Conservation (phyloP, 1,139 yeast genomes). For the Geotrichum cucujoidarum region DNA sequence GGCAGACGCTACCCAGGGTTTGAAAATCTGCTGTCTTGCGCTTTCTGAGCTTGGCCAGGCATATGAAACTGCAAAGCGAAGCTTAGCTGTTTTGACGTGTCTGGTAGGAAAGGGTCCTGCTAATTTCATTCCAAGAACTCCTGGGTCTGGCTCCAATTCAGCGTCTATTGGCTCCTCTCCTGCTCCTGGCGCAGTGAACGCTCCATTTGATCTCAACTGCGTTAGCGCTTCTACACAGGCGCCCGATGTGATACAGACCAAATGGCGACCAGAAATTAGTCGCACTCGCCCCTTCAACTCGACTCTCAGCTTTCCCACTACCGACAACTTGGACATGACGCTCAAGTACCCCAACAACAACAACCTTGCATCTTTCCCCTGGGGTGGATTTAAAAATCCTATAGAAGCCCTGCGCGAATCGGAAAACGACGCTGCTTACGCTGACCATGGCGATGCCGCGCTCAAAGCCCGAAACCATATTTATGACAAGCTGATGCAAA, state of each 20-base stretch:
- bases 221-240: too few species aligned
- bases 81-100: conserved; percentile 8
- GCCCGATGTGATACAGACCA: too few species aligned
- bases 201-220: too few species aligned
- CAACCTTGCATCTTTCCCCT: background rate
- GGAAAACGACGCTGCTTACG: background rate
- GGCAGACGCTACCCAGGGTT: conserved; percentile 15
- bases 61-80: conserved; percentile 17
- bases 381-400: background rate
- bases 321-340: background rate
- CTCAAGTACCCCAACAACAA: background rate
- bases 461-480: background rate
- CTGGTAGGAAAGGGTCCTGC: conserved; percentile 2
- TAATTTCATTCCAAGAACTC: too few species aligned
- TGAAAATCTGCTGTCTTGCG: conserved; percentile 19
- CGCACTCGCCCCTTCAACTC: conserved; percentile 8
- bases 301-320: background rate
- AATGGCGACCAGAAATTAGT: conserved; percentile 12
- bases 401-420: background rate
- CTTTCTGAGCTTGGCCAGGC: conserved; percentile 11
- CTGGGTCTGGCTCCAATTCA: too few species aligned
- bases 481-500: too few species aligned
- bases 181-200: too few species aligned
- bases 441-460: background rate
- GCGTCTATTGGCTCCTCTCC: too few species aligned